Conservation (phyloP, 805 yeast genomes). For the Jamesozyma hellenica region DNA sequence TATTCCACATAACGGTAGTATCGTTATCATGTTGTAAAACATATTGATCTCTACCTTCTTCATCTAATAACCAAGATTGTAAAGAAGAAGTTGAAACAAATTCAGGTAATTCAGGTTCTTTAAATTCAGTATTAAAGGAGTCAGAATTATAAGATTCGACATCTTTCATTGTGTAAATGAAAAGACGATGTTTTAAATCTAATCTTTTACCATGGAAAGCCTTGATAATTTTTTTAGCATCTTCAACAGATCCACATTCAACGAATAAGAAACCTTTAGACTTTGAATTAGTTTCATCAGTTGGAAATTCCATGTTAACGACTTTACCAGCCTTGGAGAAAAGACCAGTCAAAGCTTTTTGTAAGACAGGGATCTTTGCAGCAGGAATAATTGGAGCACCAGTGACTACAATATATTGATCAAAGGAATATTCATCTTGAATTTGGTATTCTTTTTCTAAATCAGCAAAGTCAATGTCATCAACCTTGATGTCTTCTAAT, state of each 20-base stretch:
- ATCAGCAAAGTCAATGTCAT: conserved; percentile 73
- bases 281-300: conserved; percentile 54
- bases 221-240: conserved; percentile 71
- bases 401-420: conserved; percentile 74
- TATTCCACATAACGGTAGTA: conserved; percentile 83
- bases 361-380: conserved; percentile 69
- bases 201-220: conserved; percentile 79
- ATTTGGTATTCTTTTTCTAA: conserved; percentile 67
- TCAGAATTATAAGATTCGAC: conserved; percentile 70
- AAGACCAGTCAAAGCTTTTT: conserved; percentile 75
- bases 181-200: conserved; percentile 85
- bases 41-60: conserved; percentile 82
- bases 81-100: conserved; percentile 72
- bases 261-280: conserved; percentile 83
- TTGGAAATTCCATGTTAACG: conserved; percentile 70
- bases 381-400: conserved; percentile 96
- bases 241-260: conserved; percentile 57
- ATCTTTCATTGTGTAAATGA: conserved; percentile 73
- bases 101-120: conserved; percentile 63
- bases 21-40: conserved; percentile 67
- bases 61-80: conserved; percentile 85
- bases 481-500: conserved; percentile 42
- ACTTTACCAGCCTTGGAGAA: conserved; percentile 72
- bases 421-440: conserved; percentile 52
- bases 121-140: conserved; percentile 45